Conservation (phyloP, 2,329 filamentous ascomycete species). For the Lithohypha guttulata region DNA sequence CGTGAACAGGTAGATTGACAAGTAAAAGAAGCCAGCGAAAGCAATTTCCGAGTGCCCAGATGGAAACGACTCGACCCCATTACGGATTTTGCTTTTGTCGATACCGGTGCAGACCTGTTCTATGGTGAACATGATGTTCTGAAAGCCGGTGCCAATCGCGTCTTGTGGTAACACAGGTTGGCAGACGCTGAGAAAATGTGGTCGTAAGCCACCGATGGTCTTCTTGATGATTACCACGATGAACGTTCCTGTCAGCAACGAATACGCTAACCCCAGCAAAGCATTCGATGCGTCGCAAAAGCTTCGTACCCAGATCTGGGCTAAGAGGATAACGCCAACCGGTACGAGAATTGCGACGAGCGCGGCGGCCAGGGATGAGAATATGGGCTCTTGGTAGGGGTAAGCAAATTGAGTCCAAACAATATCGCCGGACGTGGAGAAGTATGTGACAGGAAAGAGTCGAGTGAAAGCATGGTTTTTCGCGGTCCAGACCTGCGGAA, state of each 20-base stretch:
- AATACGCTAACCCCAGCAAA: slow-evolving; percentile 14
- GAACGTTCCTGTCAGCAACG: slow-evolving; percentile 15
- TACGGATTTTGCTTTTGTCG: slow-evolving; percentile 58
- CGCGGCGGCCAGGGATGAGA: slow-evolving; percentile 12
- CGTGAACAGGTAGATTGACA: slow-evolving; percentile 59
- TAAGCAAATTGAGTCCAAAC: slow-evolving; percentile 14
- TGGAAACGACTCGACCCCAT: slow-evolving; percentile 76
- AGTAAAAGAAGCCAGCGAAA: slow-evolving; percentile 67
- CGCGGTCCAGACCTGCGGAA: slow-evolving; percentile 2
- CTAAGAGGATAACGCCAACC: slow-evolving; percentile 12
- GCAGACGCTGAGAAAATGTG: slow-evolving; percentile 18
- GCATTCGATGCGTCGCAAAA: slow-evolving; percentile 16
- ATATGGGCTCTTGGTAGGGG: slow-evolving; percentile 14
- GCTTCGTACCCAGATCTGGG: slow-evolving; percentile 13
- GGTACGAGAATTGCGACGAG: slow-evolving; percentile 13
- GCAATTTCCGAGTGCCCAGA: slow-evolving; percentile 70
- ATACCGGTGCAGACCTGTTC: slow-evolving; percentile 57
- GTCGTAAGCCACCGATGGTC: slow-evolving; percentile 16
- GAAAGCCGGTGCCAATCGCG: slow-evolving; percentile 14
- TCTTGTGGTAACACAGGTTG: slow-evolving; percentile 10
- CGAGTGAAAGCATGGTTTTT: not conserved
- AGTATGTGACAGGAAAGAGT: slow-evolving; percentile 9
- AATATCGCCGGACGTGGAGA: slow-evolving; percentile 8
- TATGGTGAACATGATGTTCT: slow-evolving; percentile 47
- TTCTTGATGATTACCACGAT: slow-evolving; percentile 18